Base-by-base conservation (phyloP, 805 yeast genomes). In the Saccharomycopsis fibuligera region DNA sequence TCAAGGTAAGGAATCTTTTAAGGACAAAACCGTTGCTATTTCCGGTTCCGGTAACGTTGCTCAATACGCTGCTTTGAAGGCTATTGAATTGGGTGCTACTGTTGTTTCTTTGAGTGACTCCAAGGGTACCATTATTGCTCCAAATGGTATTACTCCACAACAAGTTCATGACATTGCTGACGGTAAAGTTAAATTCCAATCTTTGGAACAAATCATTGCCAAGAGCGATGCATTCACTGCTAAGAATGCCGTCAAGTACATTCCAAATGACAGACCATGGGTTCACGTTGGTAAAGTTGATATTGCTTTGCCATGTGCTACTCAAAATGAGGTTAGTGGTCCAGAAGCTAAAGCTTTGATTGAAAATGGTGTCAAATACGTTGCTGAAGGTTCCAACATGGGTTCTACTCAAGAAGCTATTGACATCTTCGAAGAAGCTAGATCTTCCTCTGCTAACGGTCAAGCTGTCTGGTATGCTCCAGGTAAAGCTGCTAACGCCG, bases 331-430 rank as follows among this genome's bases (percentile, higher is more conserved):
- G 78, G 91, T 91, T 57, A 81, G 93, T 60, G 96, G 93, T 65
- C 95, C 83, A 57, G 99, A 91, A 77, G 99, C 99, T 57, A 81
- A 85, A 77, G 87, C 91, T 63, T 81, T 91, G 65, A 82, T 91
- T 59, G 90, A 86, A 61, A 85, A 93, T 57, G 98, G 97, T 65
- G 80, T 83, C 70, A 84, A 84, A 72, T 90, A 69, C 76, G 82
- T 91, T 65, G 98, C 99, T 61, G 99, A 91, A 79, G 99, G 99
- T 68, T 91, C 98, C 65, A 91, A 91, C 77, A 91, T 91, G 99
- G 98, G 99, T 67, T 91, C 96, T 60, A 90, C 97, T 61, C 84
- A 86, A 72, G 98, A 91, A 69, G 99, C 99, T 60, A 88, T 91
- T 60, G 88, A 83, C 59, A 89, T 86, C 55, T 91, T 90, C 62